A percentile compares a stretch with the other conserved stretches of the same genome.
phyloP scores from a whole-genome alignment of 116 monocot species.

The Trichopus zeylanicus region DNA sequence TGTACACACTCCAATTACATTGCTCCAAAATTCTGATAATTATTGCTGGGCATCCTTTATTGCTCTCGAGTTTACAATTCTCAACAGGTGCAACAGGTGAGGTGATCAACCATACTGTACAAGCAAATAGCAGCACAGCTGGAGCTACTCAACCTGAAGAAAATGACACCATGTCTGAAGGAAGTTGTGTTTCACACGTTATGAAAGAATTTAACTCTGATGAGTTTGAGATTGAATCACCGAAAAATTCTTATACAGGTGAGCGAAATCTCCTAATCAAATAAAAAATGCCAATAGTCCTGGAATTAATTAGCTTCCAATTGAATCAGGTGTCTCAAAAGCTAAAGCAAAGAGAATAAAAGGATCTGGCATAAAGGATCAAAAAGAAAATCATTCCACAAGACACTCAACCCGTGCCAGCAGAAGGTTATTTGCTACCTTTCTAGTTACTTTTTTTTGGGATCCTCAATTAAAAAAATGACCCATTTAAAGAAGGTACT shows the following conservation, averaged over 20 bases:
- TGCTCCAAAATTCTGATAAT: not conserved
- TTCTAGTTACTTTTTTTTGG: no score
- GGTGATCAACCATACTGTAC: slow-evolving; percentile 23
- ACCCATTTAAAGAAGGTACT: no score
- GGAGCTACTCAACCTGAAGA: slow-evolving; percentile 7
- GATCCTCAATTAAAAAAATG: no score
- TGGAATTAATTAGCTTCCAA: not conserved
- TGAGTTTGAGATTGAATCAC: slow-evolving; percentile 38
- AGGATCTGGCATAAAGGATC: slow-evolving; percentile 11
- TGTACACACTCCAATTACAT: no score
- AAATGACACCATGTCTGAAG: slow-evolving; percentile 19
- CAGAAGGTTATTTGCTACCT: slow-evolving; percentile 32
- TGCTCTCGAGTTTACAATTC: not conserved
- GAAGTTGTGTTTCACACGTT: slow-evolving; percentile 23
- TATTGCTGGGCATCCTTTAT: not conserved
- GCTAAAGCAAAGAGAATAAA: slow-evolving; percentile 22
- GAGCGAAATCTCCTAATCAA: not conserved
- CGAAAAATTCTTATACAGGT: slow-evolving; percentile 43
- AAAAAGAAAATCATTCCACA: slow-evolving; percentile 6
- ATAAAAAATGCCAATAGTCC: not conserved
- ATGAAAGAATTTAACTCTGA: slow-evolving; percentile 21
- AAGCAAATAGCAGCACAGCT: not conserved
- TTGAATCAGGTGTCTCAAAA: slow-evolving; percentile 24
- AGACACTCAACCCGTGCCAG: slow-evolving; percentile 14
- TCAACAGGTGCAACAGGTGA: slow-evolving; percentile 39